These are phyloP conservation scores for Xylaria telfairii DNA, from an alignment of 495 filamentous ascomycete species.

Conservation along the genomic window DNA sequence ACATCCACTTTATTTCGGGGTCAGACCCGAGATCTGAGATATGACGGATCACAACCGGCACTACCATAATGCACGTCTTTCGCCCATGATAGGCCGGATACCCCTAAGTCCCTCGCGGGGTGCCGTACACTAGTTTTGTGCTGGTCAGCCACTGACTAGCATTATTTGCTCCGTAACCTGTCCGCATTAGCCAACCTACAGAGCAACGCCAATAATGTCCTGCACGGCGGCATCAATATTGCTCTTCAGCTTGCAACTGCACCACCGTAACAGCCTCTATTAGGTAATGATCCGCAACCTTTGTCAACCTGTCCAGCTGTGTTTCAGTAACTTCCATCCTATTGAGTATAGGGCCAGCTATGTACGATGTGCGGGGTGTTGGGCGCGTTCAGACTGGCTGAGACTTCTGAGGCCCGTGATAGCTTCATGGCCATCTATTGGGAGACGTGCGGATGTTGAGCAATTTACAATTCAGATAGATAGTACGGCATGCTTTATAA, in stretches of 20 bases:
- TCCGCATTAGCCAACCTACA: background rate
- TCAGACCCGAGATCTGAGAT: background rate
- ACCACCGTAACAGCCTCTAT: background rate
- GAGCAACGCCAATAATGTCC: constrained; percentile 8
- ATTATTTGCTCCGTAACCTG: background rate
- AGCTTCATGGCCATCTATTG: background rate
- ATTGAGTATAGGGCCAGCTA: background rate
- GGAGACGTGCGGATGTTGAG: background rate
- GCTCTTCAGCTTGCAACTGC: constrained; percentile 10
- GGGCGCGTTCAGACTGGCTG: background rate
- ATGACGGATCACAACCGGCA: background rate
- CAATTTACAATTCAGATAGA: background rate
- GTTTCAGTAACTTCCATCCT: background rate
- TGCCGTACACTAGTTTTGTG: background rate
- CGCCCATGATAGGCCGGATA: background rate
- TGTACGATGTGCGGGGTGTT: background rate
- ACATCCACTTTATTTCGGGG: background rate
- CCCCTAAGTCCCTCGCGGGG: background rate
- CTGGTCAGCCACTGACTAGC: background rate
- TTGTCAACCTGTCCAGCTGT: background rate
- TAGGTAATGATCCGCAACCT: background rate
- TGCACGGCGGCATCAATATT: constrained; percentile 7
- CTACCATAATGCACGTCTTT: background rate
- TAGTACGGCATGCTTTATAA: background rate
- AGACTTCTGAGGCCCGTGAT: background rate